These are phyloP conservation scores for Effrenium voratum DNA, from an alignment of 73 alveolate genomes.

Conservation along the genomic window DNA sequence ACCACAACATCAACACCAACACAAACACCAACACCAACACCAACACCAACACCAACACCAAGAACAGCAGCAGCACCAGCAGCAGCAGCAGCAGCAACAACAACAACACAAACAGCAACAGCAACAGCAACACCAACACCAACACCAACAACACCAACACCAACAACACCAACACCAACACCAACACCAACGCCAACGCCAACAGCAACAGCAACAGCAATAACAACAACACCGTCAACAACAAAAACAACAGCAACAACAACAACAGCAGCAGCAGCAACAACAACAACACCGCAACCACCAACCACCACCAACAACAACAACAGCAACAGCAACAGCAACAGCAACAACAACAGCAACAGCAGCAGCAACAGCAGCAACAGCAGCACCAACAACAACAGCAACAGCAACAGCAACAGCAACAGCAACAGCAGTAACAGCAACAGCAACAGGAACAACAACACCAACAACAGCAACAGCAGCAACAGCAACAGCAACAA, in stretches of 20 bases:
- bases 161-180: no score
- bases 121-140: background rate
- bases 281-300: no score
- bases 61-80: no score
- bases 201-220: background rate
- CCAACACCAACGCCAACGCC: background rate
- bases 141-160: no score
- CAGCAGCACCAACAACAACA: background rate
- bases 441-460: background rate
- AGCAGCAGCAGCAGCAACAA: no score
- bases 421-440: background rate
- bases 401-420: background rate
- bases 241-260: background rate
- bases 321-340: background rate
- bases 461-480: background rate
- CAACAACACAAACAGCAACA: no score
- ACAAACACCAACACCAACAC: no score
- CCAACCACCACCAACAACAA: background rate
- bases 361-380: background rate
- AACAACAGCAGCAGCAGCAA: no score
- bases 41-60: no score
- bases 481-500: background rate
- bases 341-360: background rate
- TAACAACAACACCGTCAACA: background rate
- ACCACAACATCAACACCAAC: no score